Percentiles rank a stretch among this genome's conserved stretches.
These are phyloP conservation scores for Carallia pectinifolia DNA, from an alignment of 345 rosid species.

Conservation along the genomic window DNA sequence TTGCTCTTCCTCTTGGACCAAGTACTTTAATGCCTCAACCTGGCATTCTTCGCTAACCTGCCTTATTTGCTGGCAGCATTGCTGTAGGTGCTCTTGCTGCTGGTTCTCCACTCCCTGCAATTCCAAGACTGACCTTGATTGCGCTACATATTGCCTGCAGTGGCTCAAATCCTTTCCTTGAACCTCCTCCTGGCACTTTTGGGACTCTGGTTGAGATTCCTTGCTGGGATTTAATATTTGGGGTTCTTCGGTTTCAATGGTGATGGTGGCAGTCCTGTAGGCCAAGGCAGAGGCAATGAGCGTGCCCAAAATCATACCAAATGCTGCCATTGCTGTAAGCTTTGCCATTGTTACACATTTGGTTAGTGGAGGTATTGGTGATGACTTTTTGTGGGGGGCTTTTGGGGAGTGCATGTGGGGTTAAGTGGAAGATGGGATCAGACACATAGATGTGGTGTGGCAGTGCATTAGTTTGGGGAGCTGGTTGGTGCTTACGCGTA, in stretches of 20 bases:
- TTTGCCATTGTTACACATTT: not conserved
- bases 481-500: constrained; percentile 3
- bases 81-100: not conserved
- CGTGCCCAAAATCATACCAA: not conserved
- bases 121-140: not conserved
- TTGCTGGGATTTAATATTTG: not conserved
- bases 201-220: not conserved
- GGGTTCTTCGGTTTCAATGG: not conserved
- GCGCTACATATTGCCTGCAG: not conserved
- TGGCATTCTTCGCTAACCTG: not conserved
- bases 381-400: not conserved
- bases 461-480: not conserved
- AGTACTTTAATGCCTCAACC: not conserved
- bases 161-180: not conserved
- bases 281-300: not conserved
- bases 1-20: not conserved
- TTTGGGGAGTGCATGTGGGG: not conserved
- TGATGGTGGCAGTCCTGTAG: not conserved
- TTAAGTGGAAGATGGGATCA: not conserved
- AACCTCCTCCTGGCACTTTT: constrained; percentile 1
- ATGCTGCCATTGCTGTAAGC: not conserved
- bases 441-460: not conserved
- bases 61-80: not conserved
- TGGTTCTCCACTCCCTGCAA: not conserved
- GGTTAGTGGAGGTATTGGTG: not conserved